Base-by-base conservation (phyloP, 805 yeast species). In the Phaffomyces opuntiae region DNA sequence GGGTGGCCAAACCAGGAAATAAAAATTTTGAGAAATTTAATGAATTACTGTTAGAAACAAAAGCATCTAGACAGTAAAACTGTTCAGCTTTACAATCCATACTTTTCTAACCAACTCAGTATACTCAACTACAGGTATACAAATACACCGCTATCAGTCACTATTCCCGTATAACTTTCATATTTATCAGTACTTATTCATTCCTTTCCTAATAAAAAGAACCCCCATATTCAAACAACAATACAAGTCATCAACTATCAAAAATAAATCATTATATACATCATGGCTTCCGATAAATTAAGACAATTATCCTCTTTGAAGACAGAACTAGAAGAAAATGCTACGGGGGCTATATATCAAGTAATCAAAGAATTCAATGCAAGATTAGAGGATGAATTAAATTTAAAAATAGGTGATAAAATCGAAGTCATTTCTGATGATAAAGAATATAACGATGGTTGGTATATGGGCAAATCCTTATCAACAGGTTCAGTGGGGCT, bases 351-450 rank as follows among this genome's bases (percentile, higher is more conserved):
- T 8, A 50, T 67, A 16, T 70, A 65, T 48, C 71, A 74, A 47
- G 95, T 89, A 46, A 81, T 89, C 51, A 95, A 90, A 64, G 95
- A 85, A 63, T 93, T 93, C 65, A 73, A 74, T 40, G 88, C 95
- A 39, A 75, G 98, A 43, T 70, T 90, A 51, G 96, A 87, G 25
- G 99, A 93, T 65, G 99, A 93, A 65, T 70, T 93, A 36, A 78
- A 81, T 40, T 72, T 93, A 54, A 74, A 72, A 40, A 77, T 83
- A 11, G 98, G 97, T 26, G 97, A 93, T 61, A 81, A 78, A 49
- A 74, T 93, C 47, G 95, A 88, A 62, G 87, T 93, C 8, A 78
- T 93, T 21, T 87, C 95, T 38, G 96, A 89, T 64, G 99, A 93
- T 65, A 77, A 83, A 50, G 96, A 87, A 59, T 93, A 85, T 64